Evolutionary conservation across 345 rosid species (phyloP).

Genomic region (Citrus inodora): DNA sequence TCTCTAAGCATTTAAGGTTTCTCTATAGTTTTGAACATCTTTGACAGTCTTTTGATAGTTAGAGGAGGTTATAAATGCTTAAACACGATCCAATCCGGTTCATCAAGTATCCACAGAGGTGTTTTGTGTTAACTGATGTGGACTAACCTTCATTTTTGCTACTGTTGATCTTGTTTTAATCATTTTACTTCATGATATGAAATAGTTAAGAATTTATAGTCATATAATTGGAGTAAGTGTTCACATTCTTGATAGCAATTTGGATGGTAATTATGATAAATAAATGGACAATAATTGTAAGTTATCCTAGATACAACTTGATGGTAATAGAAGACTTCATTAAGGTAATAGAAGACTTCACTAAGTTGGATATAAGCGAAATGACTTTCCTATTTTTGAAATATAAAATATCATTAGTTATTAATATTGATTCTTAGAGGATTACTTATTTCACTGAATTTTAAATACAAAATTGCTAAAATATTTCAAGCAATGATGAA

Average conservation of each 20-base stretch:
- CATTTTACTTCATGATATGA: no score
- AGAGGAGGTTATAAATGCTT: no score
- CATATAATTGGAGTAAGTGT: background rate
- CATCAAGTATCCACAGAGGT: background rate
- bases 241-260: background rate
- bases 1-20: background rate
- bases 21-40: background rate
- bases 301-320: background rate
- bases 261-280: background rate
- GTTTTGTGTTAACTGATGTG: background rate
- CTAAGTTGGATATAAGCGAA: background rate
- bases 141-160: background rate
- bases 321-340: background rate
- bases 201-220: background rate
- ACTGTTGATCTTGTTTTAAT: background rate
- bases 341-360: background rate
- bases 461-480: slow-evolving; percentile 2
- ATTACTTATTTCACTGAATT: background rate
- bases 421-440: background rate
- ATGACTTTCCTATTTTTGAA: background rate
- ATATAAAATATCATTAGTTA: background rate
- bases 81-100: background rate
- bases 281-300: background rate
- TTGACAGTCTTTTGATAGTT: background rate
- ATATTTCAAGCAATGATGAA: background rate